phyloP scores from a whole-genome alignment of 768 basidiomycete species.

The Flagelloscypha sp. region DNA sequence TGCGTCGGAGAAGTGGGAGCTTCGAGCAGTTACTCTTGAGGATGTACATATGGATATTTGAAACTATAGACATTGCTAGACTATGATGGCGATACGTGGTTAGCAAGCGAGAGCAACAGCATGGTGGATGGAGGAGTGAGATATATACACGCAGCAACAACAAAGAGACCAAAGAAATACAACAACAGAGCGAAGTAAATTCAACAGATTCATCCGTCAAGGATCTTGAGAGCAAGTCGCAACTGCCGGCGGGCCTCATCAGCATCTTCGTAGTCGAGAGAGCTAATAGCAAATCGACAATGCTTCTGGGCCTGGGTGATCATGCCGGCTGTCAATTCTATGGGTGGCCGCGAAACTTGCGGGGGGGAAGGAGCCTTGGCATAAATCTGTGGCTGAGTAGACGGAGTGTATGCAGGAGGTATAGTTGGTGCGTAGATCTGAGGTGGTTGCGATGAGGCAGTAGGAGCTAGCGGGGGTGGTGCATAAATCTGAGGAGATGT shows the following conservation, averaged over 20 bases:
- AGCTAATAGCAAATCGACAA: conserved; percentile 85
- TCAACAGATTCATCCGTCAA: conserved; percentile 41
- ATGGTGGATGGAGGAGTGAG: no score
- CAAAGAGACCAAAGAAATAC: conserved; percentile 1
- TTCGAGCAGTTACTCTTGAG: no score
- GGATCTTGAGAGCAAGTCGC: conserved; percentile 57
- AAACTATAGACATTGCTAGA: neutral
- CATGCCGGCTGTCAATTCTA: conserved; percentile 53
- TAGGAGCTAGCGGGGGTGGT: conserved; percentile 11
- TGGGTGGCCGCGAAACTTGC: conserved; percentile 17
- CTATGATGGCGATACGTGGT: neutral
- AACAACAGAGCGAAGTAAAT: neutral
- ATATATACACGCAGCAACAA: conserved; percentile 4
- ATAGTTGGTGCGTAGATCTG: no score
- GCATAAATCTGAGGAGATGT: conserved; percentile 12
- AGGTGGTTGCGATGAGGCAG: no score
- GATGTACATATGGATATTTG: neutral
- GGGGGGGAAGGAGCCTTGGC: conserved; percentile 13
- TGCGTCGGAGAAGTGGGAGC: no score
- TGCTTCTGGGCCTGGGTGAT: conserved; percentile 83
- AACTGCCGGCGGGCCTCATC: conserved; percentile 83
- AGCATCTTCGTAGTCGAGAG: conserved; percentile 92
- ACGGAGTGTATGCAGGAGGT: conserved; percentile 1
- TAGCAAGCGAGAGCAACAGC: no score
- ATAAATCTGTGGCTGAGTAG: conserved; percentile 2